Percentiles rank a stretch among this genome's conserved stretches.
These are phyloP conservation scores for Euphorbia schlechtendalii DNA, from an alignment of 441 rosid species.

Conservation along the genomic window DNA sequence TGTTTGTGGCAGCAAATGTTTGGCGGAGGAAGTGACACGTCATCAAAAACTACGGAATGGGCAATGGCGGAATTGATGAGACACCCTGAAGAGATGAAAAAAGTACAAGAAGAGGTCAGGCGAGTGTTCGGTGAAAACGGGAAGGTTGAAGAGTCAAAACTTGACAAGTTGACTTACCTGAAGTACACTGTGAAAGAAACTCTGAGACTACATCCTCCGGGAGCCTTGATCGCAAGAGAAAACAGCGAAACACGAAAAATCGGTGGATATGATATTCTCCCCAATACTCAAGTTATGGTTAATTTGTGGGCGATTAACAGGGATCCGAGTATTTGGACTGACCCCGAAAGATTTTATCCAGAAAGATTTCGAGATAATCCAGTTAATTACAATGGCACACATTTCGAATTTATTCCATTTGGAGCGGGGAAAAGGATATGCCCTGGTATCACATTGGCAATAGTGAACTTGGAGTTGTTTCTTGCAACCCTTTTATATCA, in stretches of 20 bases:
- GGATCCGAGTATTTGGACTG: not conserved
- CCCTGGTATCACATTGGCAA: not conserved
- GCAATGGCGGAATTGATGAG: not conserved
- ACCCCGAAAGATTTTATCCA: not conserved
- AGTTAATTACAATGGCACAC: not conserved
- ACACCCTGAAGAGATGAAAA: not conserved
- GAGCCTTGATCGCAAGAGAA: not conserved
- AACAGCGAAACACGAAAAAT: not conserved
- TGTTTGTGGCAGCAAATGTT: not conserved
- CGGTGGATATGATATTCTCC: not conserved
- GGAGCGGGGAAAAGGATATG: conserved; percentile 4
- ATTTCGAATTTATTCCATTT: not conserved
- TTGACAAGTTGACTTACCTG: not conserved
- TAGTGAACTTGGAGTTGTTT: not conserved
- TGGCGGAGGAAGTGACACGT: not conserved
- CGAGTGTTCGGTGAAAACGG: not conserved
- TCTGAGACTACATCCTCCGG: not conserved
- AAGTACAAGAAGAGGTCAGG: not conserved
- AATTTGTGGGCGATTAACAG: not conserved
- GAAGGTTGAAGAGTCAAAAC: not conserved
- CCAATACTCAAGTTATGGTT: not conserved
- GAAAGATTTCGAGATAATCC: not conserved
- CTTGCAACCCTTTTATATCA: not conserved
- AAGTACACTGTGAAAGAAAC: not conserved
- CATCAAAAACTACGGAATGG: too few relatives aligned